These are phyloP conservation scores for Venturia oleaginea DNA, from an alignment of 2,329 filamentous ascomycete genomes.

Conservation along the genomic window DNA sequence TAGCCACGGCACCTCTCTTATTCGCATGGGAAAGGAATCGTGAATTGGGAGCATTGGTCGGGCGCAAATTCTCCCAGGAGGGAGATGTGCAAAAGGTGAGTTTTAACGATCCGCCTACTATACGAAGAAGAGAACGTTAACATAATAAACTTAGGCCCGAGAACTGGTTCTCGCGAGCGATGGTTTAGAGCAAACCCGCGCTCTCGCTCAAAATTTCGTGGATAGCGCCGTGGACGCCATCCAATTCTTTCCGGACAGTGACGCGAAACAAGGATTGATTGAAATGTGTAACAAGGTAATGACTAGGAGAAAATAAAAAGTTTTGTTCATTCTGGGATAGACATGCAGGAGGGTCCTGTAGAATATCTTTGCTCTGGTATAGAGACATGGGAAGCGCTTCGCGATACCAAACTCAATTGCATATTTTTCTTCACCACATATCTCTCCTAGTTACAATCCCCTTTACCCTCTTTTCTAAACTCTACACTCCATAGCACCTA, in stretches of 20 bases:
- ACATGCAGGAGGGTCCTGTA: neutral
- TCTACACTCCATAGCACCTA: no score
- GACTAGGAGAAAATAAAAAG: slow-evolving; percentile 68
- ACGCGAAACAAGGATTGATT: slow-evolving; percentile 82
- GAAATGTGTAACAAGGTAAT: slow-evolving; percentile 93
- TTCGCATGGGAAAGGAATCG: slow-evolving; percentile 91
- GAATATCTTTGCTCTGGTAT: neutral
- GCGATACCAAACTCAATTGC: neutral
- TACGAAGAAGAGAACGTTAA: slow-evolving; percentile 18
- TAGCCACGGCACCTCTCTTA: slow-evolving; percentile 86
- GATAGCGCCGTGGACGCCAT: slow-evolving; percentile 84
- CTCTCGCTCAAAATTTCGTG: slow-evolving; percentile 81
- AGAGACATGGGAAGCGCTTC: neutral
- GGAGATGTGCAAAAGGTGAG: slow-evolving; percentile 80
- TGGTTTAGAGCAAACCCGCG: slow-evolving; percentile 85
- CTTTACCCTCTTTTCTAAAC: no score
- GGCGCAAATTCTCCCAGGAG: slow-evolving; percentile 74
- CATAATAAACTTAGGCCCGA: slow-evolving; percentile 55
- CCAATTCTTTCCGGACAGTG: slow-evolving; percentile 76
- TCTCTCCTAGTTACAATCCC: no score
- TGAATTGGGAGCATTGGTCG: slow-evolving; percentile 79
- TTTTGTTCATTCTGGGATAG: neutral
- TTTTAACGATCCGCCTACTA: neutral
- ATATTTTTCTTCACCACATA: neutral
- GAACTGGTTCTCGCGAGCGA: slow-evolving; percentile 74